Base-by-base conservation (phyloP, 345 rosid genomes). In the Moricandia arvensis region DNA sequence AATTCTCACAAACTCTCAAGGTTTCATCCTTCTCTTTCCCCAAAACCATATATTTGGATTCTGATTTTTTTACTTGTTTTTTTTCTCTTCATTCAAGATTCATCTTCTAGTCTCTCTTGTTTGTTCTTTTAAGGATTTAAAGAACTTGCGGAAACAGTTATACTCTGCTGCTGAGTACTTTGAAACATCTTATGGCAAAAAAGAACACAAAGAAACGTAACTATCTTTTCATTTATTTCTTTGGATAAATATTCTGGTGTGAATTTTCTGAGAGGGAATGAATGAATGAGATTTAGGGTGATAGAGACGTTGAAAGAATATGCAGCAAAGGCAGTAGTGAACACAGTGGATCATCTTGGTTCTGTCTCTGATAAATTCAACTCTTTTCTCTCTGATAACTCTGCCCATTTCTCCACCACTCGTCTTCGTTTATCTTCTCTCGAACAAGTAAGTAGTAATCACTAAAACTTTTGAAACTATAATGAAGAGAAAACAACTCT, bases 101-200 rank as follows among this genome's bases (percentile, higher is more conserved):
- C 69, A 43, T 47, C 35, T 10, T 38, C 35, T 61, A n/a, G n/a
- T n/a, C n/a, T 21, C 2, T 30, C 75, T 59, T 69, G 35, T 49
- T 62, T 75, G 5, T 43, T 43, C 51, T 38, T 75, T 27, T 27
- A 15, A 94, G 97, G 98, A 91, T 57, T 79, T 94, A 83, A 94
- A 85, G 89, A 84, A 75, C 70, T 59, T 94, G 61, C 86, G 88
- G 81, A 79, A 85, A 67, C 97, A 94, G 59, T 69, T 94, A 49
- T 90, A 88, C 84, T 87, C 88, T 15, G 98, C 97, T 10, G 97
- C 97, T 30, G 93, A 94, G 16, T 85, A 90, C 77, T 91, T 89
- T 71, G 98, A 94, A 83, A 29, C 62, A 15, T 86, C 91, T 64
- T 90, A 89, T 80, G 59, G 59, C 54, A 66, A 84, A 72, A 86